Evolutionary conservation across 2,329 filamentous ascomycete species (phyloP).

Genomic region (Coleophoma cylindrospora): DNA sequence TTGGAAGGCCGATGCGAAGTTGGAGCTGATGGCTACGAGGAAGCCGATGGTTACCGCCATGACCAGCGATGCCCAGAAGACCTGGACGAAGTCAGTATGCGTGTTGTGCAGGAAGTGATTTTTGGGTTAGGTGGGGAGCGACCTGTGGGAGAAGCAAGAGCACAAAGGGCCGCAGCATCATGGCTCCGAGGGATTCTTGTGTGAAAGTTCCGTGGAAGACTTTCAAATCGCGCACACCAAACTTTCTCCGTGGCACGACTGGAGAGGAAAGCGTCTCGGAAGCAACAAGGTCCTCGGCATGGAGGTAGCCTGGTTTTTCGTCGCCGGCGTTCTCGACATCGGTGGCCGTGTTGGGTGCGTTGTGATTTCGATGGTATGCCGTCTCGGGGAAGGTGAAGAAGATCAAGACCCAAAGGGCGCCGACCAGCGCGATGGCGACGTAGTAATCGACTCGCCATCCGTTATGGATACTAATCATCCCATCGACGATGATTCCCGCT

Average conservation of each 20-base stretch:
- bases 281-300: neutral
- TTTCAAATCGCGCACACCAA: no score
- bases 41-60: conserved; percentile 32
- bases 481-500: conserved; percentile 46
- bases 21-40: conserved; percentile 46
- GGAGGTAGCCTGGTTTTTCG: neutral
- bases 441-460: conserved; percentile 47
- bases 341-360: neutral
- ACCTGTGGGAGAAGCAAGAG: neutral
- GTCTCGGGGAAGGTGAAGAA: conserved; percentile 53
- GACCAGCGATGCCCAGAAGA: conserved; percentile 25
- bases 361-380: conserved; percentile 32
- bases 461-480: conserved; percentile 38
- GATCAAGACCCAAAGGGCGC: conserved; percentile 38
- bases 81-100: conserved; percentile 25
- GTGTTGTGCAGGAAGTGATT: conserved; percentile 33
- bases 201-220: no score
- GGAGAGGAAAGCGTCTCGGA: no score
- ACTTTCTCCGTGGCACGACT: no score
- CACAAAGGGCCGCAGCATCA: no score
- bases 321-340: conserved; percentile 17
- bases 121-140: conserved; percentile 27
- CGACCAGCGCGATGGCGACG: conserved; percentile 44
- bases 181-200: no score
- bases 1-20: conserved; percentile 39